Evolutionary conservation across 2,329 filamentous ascomycete genomes (phyloP), one percentile per base, ranked within the genome.

Genomic region (Didymosphaeria variabile): DNA sequence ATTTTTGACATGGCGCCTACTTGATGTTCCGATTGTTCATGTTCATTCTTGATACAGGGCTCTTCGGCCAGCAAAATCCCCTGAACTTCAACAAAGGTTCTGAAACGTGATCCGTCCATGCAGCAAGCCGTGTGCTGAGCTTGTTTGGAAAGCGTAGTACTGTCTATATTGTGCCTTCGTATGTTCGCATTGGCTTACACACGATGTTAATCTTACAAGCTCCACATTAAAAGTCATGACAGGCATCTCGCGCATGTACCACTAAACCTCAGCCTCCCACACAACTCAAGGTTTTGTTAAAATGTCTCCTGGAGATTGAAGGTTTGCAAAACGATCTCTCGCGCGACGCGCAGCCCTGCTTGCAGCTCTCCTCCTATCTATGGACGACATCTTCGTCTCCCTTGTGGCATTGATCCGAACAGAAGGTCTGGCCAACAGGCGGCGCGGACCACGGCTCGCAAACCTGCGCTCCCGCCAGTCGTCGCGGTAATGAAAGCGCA

Each of bases 1-100:
- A 70, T 74, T 74, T 58, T 19, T 51, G 50, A 61, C 59, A 61
- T 61, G 55, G 26, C 55, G 51, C 59, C 55, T 47, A 55, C n/a
- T 50, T 38, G 47, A 55, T 21, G 42, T 45, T 7, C 40, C n/a
- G 12, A 45, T 23, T 23, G 19, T 19, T 23, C 42, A 21, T 26
- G 7, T 23, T 5, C 17, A 34, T 10, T 8, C 17, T 45, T 4
- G 19, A 23, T 45, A 45, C 19, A n/a, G 19, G 42, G n/a, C 40
- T 21, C 17, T 44, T 19, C 7, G 12, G 42, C 42, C 19, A 45
- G 8, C 19, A 7, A n/a, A 23, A 23, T 23, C 19, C 7, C 12
- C 12, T 45, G 8, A 23, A 45, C 8, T 45, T 23, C n/a, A 45
- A 23, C 2, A 3, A 45, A 23, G 8, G 8, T 23, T 7, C 19